Conservation (phyloP, 495 filamentous ascomycete species). For the Podospora sp. region DNA sequence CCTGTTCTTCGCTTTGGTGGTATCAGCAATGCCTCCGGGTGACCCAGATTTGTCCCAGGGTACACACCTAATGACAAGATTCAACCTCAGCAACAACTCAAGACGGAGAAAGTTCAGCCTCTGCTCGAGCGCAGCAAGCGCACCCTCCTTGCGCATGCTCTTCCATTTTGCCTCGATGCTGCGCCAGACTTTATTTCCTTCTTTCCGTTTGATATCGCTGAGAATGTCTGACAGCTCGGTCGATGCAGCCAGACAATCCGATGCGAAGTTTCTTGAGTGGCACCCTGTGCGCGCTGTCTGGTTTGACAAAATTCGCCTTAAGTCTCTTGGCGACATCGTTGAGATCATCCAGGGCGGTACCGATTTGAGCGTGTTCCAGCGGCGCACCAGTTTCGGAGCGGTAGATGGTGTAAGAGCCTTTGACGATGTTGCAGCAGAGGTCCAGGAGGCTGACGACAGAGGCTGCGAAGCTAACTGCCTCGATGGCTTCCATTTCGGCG, state of each 20-base stretch:
- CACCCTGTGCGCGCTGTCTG: no score
- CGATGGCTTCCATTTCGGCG: no score
- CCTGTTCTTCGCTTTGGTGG: no score
- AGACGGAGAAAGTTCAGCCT: not conserved
- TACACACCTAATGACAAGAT: not conserved
- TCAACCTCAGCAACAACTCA: not conserved
- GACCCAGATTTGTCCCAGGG: not conserved
- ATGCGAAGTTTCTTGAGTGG: no score
- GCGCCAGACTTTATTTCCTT: conserved; percentile 5
- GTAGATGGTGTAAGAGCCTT: conserved; percentile 25
- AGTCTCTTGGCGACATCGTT: no score
- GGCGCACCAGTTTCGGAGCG: not conserved
- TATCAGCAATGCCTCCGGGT: no score
- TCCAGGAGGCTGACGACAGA: conserved; percentile 30
- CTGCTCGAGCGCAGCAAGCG: not conserved
- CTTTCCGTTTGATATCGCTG: not conserved
- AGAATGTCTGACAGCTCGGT: not conserved
- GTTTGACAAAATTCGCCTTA: no score
- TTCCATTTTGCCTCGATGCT: conserved; percentile 4
- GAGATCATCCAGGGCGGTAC: no score
- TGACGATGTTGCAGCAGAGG: conserved; percentile 23
- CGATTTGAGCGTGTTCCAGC: no score
- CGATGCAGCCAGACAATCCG: not conserved
- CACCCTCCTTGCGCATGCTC: not conserved
- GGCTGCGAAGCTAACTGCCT: conserved; percentile 16